These are phyloP conservation scores for Grosmannia clavigera DNA, from an alignment of 2,329 filamentous ascomycete genomes.

Conservation along the genomic window DNA sequence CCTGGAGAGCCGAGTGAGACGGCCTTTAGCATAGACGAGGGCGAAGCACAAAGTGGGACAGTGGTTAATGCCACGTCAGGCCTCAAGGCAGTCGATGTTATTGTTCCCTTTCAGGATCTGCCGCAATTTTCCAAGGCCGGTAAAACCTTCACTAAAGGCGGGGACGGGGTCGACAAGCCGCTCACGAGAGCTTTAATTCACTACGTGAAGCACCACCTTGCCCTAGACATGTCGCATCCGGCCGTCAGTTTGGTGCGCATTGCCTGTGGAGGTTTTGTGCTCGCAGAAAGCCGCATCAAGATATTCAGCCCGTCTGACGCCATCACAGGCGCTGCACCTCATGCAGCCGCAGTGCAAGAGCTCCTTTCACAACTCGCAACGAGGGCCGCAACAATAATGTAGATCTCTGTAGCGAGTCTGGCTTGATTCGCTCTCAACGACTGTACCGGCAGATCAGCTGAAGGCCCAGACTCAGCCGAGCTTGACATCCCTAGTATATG, in stretches of 20 bases:
- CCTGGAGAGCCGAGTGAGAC: background rate
- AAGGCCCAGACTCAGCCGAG: too few species aligned
- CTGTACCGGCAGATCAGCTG: too few species aligned
- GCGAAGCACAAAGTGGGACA: background rate
- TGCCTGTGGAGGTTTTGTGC: conserved; percentile 42
- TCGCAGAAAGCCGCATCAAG: conserved; percentile 41
- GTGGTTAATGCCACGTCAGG: conserved; percentile 15
- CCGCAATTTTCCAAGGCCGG: conserved; percentile 32
- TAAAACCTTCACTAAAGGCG: conserved; percentile 10
- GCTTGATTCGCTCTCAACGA: background rate
- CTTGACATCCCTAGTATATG: too few species aligned
- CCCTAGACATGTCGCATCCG: conserved; percentile 42
- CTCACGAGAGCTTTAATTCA: conserved; percentile 37
- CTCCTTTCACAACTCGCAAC: conserved; percentile 3
- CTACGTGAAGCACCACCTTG: conserved; percentile 41
- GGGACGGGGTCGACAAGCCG: conserved; percentile 15
- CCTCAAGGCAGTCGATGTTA: conserved; percentile 36
- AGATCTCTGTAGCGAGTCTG: background rate
- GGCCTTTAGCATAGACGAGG: background rate
- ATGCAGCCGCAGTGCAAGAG: background rate
- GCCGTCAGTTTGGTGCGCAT: conserved; percentile 39
- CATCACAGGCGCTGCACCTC: background rate
- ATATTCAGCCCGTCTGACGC: conserved; percentile 18
- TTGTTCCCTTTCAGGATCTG: conserved; percentile 36
- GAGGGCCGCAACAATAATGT: background rate